Base-by-base conservation (phyloP, 768 basidiomycete genomes). In the Pleurotus platypus region DNA sequence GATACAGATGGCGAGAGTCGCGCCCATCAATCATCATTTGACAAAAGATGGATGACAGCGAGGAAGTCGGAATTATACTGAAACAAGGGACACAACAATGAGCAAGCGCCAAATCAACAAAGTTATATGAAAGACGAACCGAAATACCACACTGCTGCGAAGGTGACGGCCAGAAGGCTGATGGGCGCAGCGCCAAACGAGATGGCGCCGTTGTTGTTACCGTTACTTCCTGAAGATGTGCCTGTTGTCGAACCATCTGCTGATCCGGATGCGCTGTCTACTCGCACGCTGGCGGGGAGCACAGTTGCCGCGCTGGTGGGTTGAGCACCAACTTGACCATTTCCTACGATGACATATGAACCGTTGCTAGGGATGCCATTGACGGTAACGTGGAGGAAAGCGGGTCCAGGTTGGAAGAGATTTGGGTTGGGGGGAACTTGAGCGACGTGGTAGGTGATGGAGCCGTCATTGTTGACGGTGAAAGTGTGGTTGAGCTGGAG, bases 371-470 rank as follows among this genome's bases (percentile, higher is more conserved):
- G 91, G n/a, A 92, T 78, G 47, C 88, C 90, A 57, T 84, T 75
- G 58, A 92, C 79, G 37, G 82, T 84, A 58, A 91, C 84, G 66
- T 84, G 92, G 57, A 90, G 53, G 60, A 89, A 69, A 3, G 77
- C 85, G 4, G 91, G 90, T 0, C 91, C 91, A 9, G 91, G 95
- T 63, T 89, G 87, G 76, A 97, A 82, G 62, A 98, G 63, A 67
- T 90, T 88, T 11, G 94, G 75, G 71, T 90, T 93, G 0, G 92
- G 89, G 0, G 92, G 92, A 7, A 84, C 79, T 67, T 95, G 94
- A 1, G 88, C 74, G 46, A 92, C 89, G 70, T 95, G 87, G 3
- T 96, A 72, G 5, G 79, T 82, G 60, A 92, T 86, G 11, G 86
- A 84, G 20, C 89, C 87, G 60, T 94, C 85, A n/a, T 65, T 68